These are phyloP conservation scores for Penicillium ucsense DNA, from an alignment of 495 filamentous ascomycete genomes.

Conservation along the genomic window DNA sequence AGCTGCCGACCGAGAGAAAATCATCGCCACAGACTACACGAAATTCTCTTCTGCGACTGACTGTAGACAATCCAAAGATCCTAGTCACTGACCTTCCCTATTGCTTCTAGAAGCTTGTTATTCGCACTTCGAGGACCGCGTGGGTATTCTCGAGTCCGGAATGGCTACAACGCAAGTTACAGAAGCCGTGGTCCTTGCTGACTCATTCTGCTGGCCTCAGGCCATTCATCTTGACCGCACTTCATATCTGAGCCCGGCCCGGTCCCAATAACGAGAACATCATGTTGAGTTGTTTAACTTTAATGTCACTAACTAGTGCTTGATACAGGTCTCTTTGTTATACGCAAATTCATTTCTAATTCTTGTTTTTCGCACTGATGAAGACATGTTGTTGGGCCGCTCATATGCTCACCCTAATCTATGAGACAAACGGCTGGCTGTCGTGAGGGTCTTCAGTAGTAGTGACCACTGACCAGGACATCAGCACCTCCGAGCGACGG, in stretches of 20 bases:
- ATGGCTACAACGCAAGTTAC: slow-evolving; percentile 29
- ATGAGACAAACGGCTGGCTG: no score
- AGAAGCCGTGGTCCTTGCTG: slow-evolving; percentile 25
- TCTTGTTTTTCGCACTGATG: no score
- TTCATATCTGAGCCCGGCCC: background rate
- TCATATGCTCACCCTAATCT: no score
- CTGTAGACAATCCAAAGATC: slow-evolving; percentile 3
- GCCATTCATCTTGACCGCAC: background rate
- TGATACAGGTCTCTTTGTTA: no score
- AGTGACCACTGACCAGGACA: no score
- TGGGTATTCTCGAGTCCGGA: slow-evolving; percentile 43
- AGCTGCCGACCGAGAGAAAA: background rate
- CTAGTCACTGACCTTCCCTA: slow-evolving; percentile 20
- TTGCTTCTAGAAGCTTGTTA: slow-evolving; percentile 22
- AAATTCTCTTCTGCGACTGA: background rate
- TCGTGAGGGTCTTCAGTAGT: no score
- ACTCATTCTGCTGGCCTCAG: slow-evolving; percentile 2
- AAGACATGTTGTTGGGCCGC: no score
- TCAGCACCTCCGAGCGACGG: no score
- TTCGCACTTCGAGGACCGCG: slow-evolving; percentile 40
- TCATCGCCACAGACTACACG: slow-evolving; percentile 2
- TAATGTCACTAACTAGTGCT: no score
- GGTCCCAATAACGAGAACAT: no score
- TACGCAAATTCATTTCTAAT: no score
- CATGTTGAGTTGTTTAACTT: no score